Conservation (phyloP, 257 asterid genomes). For the Solanum ossicruentum region DNA sequence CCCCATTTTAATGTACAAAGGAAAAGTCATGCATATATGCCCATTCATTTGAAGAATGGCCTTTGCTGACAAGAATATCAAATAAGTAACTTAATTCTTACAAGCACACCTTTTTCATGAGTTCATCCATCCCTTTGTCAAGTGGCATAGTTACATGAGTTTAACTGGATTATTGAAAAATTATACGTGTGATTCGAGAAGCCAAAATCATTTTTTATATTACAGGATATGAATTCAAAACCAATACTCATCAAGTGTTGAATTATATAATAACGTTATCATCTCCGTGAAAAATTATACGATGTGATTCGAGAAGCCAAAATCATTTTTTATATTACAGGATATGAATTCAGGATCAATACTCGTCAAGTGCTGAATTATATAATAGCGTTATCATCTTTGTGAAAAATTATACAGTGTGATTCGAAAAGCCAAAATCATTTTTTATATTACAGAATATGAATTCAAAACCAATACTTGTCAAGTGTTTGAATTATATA, state of each 20-base stretch:
- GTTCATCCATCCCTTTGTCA: not conserved
- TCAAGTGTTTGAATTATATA: no score
- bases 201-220: not conserved
- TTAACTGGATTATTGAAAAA: not conserved
- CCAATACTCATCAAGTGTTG: no score
- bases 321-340: not conserved
- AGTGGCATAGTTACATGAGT: not conserved
- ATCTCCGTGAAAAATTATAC: not conserved
- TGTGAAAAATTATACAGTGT: not conserved
- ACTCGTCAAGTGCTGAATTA: no score
- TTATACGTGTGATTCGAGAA: not conserved
- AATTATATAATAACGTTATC: no score
- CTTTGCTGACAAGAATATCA: conserved; percentile 11
- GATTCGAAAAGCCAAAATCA: not conserved
- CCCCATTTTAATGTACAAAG: conserved; percentile 5
- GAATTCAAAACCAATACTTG: no score
- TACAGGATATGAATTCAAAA: no score
- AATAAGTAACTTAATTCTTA: conserved; percentile 3
- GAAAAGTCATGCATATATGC: conserved; percentile 29
- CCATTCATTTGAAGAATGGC: conserved; percentile 47
- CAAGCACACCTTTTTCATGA: not conserved
- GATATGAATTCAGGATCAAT: no score
- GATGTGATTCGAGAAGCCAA: not conserved
- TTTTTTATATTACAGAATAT: not conserved
- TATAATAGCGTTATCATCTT: no score